Evolutionary conservation across 257 asterid species (phyloP), one percentile per base, ranked within the genome.

Genomic region (Haberlea rhodopensis): DNA sequence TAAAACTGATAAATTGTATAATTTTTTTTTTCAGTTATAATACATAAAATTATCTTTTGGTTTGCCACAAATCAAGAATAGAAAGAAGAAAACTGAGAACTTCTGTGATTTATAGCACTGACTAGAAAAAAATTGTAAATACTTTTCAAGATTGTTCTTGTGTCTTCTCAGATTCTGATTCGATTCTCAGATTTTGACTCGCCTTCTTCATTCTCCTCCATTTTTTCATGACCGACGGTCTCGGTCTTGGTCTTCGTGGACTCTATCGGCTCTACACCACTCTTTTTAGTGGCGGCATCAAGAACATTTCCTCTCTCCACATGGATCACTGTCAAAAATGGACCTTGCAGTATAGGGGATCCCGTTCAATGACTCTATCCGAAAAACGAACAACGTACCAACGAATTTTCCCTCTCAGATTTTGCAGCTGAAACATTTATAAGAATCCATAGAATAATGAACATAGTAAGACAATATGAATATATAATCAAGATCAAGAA

Each of bases 231-330:
- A 21, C 54, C 65, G 1, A 37, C 45, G 11, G n/a, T 56, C 6
- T 70, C 69, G 18, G 45, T 37, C 11, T 45, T 71, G 4, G 55
- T 48, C 5, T 80, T 73, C 21, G 27, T 48, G 52, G 73, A 11
- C 45, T 11, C 45, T 11, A 57, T 8, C 46, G 8, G 8, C 53
- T 59, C 73, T 16, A 37, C 81, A 15, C 62, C 71, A 43, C 72
- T 60, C 80, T 62, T 84, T 45, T 49, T 82, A 63, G 80, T 48
- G 53, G 85, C 78, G 13, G 84, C 68, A 15, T 78, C 63, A 49
- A 69, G 76, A 57, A 81, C 81, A 55, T 70, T 81, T n/a, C 86
- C 86, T 27, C 77, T 81, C 68, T 74, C 83, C 86, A n/a, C n/a
- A 77, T 69, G 73, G 77, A 81, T 19, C 77, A 79, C 21, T 81